Base-by-base conservation (phyloP, 768 basidiomycete genomes). In the Russula emetica region DNA sequence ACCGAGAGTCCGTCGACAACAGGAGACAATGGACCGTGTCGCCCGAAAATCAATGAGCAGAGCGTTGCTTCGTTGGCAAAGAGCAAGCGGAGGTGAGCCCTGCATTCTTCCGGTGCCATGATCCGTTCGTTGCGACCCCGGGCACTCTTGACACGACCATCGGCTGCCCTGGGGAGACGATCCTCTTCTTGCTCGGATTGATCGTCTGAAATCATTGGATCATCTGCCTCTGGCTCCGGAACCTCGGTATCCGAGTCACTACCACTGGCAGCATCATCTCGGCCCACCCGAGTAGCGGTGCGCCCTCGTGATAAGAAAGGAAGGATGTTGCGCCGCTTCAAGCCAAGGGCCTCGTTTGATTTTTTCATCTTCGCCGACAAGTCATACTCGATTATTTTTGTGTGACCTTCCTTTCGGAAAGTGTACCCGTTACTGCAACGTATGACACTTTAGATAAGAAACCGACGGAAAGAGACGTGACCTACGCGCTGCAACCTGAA, bases 301-400 rank as follows among this genome's bases (percentile, higher is more conserved):
- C 50, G 60, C 44, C 69, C 62, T 71, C 71, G 59, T 44, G 66
- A 72, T 84, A 83, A 63, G 77, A 77, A 54, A 80, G 75, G 53
- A 20, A 96, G 78, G 18, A 97, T 90, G 72, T 95, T 81, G 16
- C 88, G 90, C n/a, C 92, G 84, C 68, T 78, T 84, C 60, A 86
- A 72, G 14, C 81, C 77, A 11, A 82, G 58, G 20, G 83, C 79
- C 6, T 72, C 70, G 71, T 87, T 82, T 45, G 77, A 74, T 51
- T 74, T 80, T 74, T 91, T 94, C 73, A 93, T 87, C 74, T 94
- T 96, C 2, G 74, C 56, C 7, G 91, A 79, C 36, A 98, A 81
- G 69, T 95, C 94, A 71, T 92, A 92, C 76, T 98, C 94, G 72
- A 98, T 88, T 60, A 99, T 82, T 76, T 98, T 98, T 56, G 90